Base-by-base conservation (phyloP, 2,329 filamentous ascomycete genomes). In the Alternaria sp. region DNA sequence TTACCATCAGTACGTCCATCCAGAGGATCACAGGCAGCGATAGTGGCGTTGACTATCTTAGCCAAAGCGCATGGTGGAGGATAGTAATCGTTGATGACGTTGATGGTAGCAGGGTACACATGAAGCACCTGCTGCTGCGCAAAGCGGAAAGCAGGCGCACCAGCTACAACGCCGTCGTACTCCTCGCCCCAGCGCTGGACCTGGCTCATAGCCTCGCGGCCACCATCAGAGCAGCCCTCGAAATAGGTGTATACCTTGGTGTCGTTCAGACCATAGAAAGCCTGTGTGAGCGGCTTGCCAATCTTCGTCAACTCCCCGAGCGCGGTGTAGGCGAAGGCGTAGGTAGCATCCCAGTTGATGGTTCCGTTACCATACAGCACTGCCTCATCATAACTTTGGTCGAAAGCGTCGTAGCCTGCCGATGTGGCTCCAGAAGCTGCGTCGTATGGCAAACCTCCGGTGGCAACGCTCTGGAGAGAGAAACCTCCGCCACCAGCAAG, bases 221-320 rank as follows among this genome's bases (percentile, higher is more conserved):
- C 85, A 19, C 85, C 85, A 55, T 87, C 85, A 12, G 84, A 86
- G 73, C 85, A 87, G 4, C 84, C 85, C 65, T 85, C 81, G 67
- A 84, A 87, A 75, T 87, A 87, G 3, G 83, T 78, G 71, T 83
- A 85, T 12, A 80, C 21, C 57, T 70, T 73, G 12, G 63, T 67
- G 19, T 57, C 56, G 26, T 67, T 72, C 43, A 62, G 44, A 26
- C 63, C 61, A 61, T 77, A 86, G 56, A 85, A 81, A 36, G 73
- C 75, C 62, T 72, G 71, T 17, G 82, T 79, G 45, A 86, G 57
- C 3, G 76, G 73, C 66, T 86, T 85, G 23, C 83, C 83, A 11
- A 86, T 70, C 21, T 77, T 67, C 10, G 82, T 85, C 80, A 87
- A 82, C 72, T 88, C 86, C 47, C 83, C 82, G 1, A 86, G 76